phyloP scores from a whole-genome alignment of 768 basidiomycete genomes.

The Ramaria rubella region DNA sequence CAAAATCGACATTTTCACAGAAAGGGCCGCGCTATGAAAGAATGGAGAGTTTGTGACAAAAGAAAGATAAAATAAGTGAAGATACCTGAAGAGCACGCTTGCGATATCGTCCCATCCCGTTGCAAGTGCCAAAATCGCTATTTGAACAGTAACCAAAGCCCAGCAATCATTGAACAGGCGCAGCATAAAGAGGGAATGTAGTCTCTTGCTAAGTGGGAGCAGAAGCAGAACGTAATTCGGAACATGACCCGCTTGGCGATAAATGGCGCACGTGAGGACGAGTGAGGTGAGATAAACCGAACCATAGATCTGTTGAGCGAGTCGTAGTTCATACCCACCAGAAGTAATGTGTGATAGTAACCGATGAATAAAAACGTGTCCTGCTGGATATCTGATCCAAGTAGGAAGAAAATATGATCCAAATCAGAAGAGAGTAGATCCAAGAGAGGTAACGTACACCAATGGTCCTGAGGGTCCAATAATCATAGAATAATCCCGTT shows the following conservation, averaged over 20 bases:
- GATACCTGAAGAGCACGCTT: constrained; percentile 68
- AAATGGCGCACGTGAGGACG: constrained; percentile 59
- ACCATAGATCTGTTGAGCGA: constrained; percentile 76
- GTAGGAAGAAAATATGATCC: too few species aligned
- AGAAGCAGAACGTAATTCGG: constrained; percentile 70
- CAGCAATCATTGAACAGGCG: constrained; percentile 96
- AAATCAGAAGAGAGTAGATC: constrained; percentile 4
- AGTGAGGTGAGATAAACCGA: constrained; percentile 65
- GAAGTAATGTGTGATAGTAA: constrained; percentile 59
- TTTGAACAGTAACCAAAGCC: constrained; percentile 61
- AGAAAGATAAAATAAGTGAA: constrained; percentile 1
- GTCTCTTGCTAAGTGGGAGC: constrained; percentile 82
- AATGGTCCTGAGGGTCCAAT: constrained; percentile 88
- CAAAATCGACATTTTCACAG: constrained; percentile 91
- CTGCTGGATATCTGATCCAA: constrained; percentile 79
- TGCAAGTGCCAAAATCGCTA: constrained; percentile 62
- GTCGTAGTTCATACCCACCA: constrained; percentile 48
- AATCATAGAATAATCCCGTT: constrained; percentile 75
- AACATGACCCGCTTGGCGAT: constrained; percentile 48
- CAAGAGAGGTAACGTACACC: constrained; percentile 50
- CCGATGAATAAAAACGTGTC: constrained; percentile 80
- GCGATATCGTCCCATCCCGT: constrained; percentile 53
- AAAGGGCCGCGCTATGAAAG: constrained; percentile 60
- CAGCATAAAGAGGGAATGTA: constrained; percentile 89
- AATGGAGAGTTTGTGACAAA: constrained; percentile 8